Evolutionary conservation across 2,329 filamentous ascomycete genomes (phyloP).

Genomic region (Alternaria dauci): DNA sequence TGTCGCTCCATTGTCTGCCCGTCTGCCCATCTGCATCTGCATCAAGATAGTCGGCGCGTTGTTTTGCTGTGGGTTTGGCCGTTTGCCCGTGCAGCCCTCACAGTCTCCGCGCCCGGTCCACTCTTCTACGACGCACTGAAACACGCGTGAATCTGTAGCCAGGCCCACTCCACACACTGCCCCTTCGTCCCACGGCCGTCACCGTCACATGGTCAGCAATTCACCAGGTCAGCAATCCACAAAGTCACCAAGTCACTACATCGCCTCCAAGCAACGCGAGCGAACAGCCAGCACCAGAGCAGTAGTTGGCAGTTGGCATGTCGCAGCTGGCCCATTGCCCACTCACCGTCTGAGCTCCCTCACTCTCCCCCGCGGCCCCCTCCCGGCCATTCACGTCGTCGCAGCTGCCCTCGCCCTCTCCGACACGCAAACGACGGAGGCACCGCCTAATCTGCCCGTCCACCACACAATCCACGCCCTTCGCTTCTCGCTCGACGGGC

Average conservation of each 20-base stretch:
- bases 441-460: constrained; percentile 6
- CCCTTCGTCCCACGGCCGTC: neutral
- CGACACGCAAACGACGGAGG: constrained; percentile 1
- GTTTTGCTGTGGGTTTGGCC: neutral
- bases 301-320: constrained; percentile 43
- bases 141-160: neutral
- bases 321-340: constrained; percentile 27
- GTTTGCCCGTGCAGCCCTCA: constrained; percentile 1
- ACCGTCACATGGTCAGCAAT: too few relatives aligned
- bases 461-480: neutral
- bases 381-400: neutral
- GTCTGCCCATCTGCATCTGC: neutral
- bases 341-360: constrained; percentile 31
- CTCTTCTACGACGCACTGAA: neutral
- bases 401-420: constrained; percentile 5
- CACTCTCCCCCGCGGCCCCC: constrained; percentile 13
- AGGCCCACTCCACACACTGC: neutral
- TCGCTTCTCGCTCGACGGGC: constrained; percentile 34
- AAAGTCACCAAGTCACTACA: too few relatives aligned
- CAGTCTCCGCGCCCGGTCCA: constrained; percentile 1
- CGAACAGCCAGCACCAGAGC: constrained; percentile 29
- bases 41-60: neutral
- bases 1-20: too few relatives aligned
- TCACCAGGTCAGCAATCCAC: too few relatives aligned
- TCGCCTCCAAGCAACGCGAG: neutral